A percentile compares a stretch with the other conserved stretches of the same genome.
phyloP scores from a whole-genome alignment of 1,284 basidiomycete genomes.

The Rhodofomes roseus region DNA sequence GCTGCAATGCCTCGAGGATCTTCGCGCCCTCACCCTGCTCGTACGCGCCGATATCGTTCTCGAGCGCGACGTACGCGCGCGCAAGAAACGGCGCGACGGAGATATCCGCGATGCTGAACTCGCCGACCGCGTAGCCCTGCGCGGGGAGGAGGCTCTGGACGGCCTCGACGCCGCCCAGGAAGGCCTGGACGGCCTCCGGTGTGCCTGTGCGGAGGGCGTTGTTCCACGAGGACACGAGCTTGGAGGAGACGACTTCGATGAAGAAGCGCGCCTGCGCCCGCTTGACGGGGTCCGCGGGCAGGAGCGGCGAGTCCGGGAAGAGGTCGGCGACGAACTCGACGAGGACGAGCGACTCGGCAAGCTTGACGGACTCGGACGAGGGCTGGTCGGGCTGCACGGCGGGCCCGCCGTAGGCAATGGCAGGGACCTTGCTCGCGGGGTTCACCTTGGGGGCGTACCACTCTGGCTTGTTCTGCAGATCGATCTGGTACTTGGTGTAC shows the following conservation, averaged over 20 bases:
- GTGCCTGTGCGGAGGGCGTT: slow-evolving; percentile 28
- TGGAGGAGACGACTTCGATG: slow-evolving; percentile 46
- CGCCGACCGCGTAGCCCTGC: slow-evolving; percentile 29
- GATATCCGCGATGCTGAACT: slow-evolving; percentile 50
- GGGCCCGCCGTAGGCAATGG: slow-evolving; percentile 56
- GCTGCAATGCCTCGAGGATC: slow-evolving; percentile 22
- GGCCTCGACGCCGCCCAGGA: slow-evolving; percentile 20
- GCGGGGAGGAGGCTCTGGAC: slow-evolving; percentile 32
- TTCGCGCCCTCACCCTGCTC: slow-evolving; percentile 25
- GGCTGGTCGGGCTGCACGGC: slow-evolving; percentile 47
- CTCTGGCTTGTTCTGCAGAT: slow-evolving; percentile 58
- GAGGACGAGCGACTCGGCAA: slow-evolving; percentile 60
- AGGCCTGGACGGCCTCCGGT: slow-evolving; percentile 29
- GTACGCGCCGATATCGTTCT: slow-evolving; percentile 31
- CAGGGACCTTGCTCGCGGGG: slow-evolving; percentile 59
- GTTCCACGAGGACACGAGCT: slow-evolving; percentile 34
- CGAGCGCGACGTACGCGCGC: slow-evolving; percentile 21
- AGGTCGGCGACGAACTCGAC: slow-evolving; percentile 62
- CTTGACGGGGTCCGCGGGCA: slow-evolving; percentile 50
- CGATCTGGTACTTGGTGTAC: slow-evolving; percentile 48
- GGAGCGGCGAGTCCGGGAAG: slow-evolving; percentile 40
- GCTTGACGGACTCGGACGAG: slow-evolving; percentile 51
- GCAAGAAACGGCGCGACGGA: slow-evolving; percentile 39
- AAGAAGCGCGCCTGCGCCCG: slow-evolving; percentile 60
- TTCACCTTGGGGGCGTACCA: slow-evolving; percentile 64